Base-by-base conservation (phyloP, 2,329 filamentous ascomycete genomes). In the Coleophoma crateriformis region DNA sequence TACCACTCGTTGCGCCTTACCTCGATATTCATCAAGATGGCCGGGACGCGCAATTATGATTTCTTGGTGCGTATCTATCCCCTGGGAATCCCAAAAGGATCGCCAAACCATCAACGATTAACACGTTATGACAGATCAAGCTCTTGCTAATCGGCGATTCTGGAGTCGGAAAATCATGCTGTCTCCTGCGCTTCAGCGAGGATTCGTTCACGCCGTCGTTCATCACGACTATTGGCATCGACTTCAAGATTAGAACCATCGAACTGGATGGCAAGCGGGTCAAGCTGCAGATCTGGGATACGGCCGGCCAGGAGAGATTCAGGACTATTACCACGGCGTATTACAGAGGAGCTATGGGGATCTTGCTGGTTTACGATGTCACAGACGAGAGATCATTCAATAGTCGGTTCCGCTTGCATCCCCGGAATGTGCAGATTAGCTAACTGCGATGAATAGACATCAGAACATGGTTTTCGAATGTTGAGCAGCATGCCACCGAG, bases 311-410 rank as follows among this genome's bases (percentile, higher is more conserved):
- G 72, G 94, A 99, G 75, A 87, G 94, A 55, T 99, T 99, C 81
- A 84, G 94, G 60, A 99, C 94, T 57, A 99, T 99, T 74, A 99
- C 94, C 47, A 97, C 94, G 44, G 92, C 94, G 60, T 99, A 99
- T 76, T 99, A 99, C 73, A 82, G 94, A 66, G 94, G 94, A 64
- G 94, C 94, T 59, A 97, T 97, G 92, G 94, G 94, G 53, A 97
- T 97, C 61, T 76, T 97, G 68, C 79, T 99, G 57, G 92, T 97
- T 47, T 99, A 99, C 73, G 94, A 99, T 73, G 94, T 99, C 63
- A 99, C 94, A 45, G 94, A 99, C 71, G 96, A 96, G 91, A 92
- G 97, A 72, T 95, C 90, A 40, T 99, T 99, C 87, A 97, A 99
- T 83, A 99, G 97, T 67, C 60, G 19, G 58, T 54, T n/a, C 20